phyloP scores from a whole-genome alignment of 2,329 filamentous ascomycete genomes.

The Calonectria pseudoreteaudii region DNA sequence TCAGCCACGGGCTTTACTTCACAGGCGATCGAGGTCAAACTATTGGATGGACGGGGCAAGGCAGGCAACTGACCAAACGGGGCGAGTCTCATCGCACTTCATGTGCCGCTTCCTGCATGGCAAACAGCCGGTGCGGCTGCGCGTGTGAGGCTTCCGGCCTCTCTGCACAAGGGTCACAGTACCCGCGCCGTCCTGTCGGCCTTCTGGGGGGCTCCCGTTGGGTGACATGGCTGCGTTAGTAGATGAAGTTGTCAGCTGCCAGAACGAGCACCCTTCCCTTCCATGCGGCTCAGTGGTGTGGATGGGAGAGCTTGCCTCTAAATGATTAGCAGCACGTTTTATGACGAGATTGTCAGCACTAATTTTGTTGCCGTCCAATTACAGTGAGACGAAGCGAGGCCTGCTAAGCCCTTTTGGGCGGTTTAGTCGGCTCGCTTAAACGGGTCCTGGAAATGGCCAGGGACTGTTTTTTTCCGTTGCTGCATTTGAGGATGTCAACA shows the following conservation, averaged over 20 bases:
- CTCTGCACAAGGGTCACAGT: neutral
- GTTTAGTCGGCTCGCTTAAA: conserved; percentile 22
- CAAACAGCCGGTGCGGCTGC: conserved; percentile 37
- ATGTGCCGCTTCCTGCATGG: conserved; percentile 34
- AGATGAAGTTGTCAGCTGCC: neutral
- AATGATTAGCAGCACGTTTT: neutral
- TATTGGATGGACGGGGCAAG: neutral
- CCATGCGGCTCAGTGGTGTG: neutral
- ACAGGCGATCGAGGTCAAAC: neutral
- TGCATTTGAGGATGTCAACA: neutral
- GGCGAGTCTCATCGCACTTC: conserved; percentile 34
- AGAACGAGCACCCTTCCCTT: neutral
- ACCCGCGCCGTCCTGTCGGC: neutral
- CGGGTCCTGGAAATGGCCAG: neutral
- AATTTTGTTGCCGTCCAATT: neutral
- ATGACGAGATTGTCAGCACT: conserved; percentile 5
- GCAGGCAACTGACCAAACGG: conserved; percentile 31
- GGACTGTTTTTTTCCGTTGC: too few species aligned
- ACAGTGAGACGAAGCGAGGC: neutral
- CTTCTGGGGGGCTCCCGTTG: neutral
- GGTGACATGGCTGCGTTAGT: neutral
- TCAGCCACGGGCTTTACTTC: neutral
- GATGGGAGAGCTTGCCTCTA: neutral
- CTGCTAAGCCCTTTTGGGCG: conserved; percentile 24
- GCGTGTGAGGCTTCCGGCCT: conserved; percentile 22